Evolutionary conservation across 768 basidiomycete species (phyloP).

Genomic region (Mycena pura): DNA sequence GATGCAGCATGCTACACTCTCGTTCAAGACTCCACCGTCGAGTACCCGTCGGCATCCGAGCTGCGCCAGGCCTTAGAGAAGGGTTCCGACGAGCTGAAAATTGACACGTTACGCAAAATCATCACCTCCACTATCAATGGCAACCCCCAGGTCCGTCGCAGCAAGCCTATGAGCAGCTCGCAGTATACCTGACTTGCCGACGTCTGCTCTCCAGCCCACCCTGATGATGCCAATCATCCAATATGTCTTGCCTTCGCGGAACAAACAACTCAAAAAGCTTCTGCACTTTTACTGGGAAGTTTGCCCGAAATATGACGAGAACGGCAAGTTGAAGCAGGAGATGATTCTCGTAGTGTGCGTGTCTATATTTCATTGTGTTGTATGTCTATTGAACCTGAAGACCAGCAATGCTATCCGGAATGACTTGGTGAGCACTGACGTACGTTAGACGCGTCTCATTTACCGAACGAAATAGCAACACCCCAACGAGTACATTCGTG

Average conservation of each 20-base stretch:
- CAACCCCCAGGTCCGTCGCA: constrained; percentile 76
- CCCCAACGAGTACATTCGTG: constrained; percentile 98
- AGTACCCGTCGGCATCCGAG: constrained; percentile 82
- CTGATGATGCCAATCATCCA: constrained; percentile 99
- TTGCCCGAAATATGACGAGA: constrained; percentile 96
- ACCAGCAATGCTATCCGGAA: constrained; percentile 91
- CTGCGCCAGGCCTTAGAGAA: constrained; percentile 87
- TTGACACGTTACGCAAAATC: constrained; percentile 95
- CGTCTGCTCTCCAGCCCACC: constrained; percentile 61
- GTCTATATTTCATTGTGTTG: background rate
- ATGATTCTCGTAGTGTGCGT: constrained; percentile 99
- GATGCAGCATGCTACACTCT: constrained; percentile 82
- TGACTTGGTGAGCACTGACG: constrained; percentile 74
- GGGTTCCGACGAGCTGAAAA: constrained; percentile 95
- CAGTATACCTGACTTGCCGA: constrained; percentile 2
- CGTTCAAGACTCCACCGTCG: constrained; percentile 73
- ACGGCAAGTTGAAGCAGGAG: constrained; percentile 97
- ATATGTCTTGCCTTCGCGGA: constrained; percentile 93
- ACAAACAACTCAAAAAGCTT: constrained; percentile 96
- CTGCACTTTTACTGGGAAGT: constrained; percentile 97
- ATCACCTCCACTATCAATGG: constrained; percentile 95
- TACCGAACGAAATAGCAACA: constrained; percentile 74
- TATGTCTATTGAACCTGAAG: constrained; percentile 1
- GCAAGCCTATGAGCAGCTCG: background rate
- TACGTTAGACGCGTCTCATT: constrained; percentile 3